phyloP scores from a whole-genome alignment of 2,329 filamentous ascomycete genomes.

The Nemania serpens region DNA sequence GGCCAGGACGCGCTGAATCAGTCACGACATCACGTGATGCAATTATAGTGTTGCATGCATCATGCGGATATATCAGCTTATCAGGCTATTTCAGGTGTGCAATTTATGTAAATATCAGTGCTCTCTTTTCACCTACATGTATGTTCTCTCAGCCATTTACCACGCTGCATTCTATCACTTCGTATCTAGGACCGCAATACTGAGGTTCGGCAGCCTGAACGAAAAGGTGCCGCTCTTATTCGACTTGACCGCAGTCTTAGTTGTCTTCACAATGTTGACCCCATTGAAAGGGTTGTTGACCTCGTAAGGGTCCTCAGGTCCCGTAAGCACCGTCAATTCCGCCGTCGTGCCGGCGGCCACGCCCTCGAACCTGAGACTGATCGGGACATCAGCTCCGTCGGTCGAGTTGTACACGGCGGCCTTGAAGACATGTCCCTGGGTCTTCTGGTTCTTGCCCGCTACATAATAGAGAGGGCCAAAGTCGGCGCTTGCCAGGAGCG shows the following conservation, averaged over 20 bases:
- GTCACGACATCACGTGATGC: conserved; percentile 22
- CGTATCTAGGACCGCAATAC: conserved; percentile 62
- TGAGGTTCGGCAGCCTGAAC: conserved; percentile 59
- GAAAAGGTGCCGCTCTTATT: conserved; percentile 52
- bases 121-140: too few species aligned
- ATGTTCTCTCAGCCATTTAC: too few species aligned
- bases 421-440: conserved; percentile 53
- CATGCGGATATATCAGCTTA: background rate
- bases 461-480: conserved; percentile 57
- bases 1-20: conserved; percentile 18
- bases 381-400: conserved; percentile 48
- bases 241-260: conserved; percentile 46
- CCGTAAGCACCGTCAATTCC: conserved; percentile 52
- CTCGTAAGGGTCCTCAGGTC: conserved; percentile 48
- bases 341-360: conserved; percentile 46
- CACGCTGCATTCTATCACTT: too few species aligned
- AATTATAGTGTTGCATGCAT: background rate
- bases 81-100: too few species aligned
- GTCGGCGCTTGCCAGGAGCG: conserved; percentile 49
- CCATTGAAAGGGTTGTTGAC: conserved; percentile 51
- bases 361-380: conserved; percentile 53
- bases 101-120: too few species aligned
- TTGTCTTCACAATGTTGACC: conserved; percentile 55
- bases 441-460: conserved; percentile 50
- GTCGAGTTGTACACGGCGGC: conserved; percentile 59